Conservation (phyloP, 805 yeast species). For the Saccharomycopsis capsularis region DNA sequence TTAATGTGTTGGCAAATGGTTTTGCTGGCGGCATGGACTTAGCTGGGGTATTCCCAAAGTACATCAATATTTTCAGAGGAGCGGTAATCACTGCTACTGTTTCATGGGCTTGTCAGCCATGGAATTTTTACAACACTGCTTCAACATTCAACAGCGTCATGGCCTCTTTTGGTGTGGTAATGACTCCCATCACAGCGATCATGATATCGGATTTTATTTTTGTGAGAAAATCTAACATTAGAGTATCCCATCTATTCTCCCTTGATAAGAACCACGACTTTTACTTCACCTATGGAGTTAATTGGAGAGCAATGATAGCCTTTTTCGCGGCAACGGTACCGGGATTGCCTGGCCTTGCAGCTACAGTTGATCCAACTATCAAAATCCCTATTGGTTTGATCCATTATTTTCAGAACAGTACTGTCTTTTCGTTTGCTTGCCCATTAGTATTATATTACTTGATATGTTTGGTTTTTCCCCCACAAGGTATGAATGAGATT, state of each 20-base stretch:
- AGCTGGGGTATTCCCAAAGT: slow-evolving; percentile 26
- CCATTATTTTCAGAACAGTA: no score
- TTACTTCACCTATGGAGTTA: no score
- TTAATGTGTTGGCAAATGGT: slow-evolving; percentile 34
- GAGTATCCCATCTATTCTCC: slow-evolving; percentile 32
- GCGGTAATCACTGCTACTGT: slow-evolving; percentile 30
- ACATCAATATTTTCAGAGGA: slow-evolving; percentile 30
- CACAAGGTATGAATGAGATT: no score
- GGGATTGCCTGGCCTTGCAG: no score
- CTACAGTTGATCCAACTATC: no score
- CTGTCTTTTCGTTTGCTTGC: no score
- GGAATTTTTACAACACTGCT: slow-evolving; percentile 34
- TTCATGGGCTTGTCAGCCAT: slow-evolving; percentile 35
- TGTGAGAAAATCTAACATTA: slow-evolving; percentile 28
- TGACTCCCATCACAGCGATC: slow-evolving; percentile 33
- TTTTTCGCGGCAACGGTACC: no score
- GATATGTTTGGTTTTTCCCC: no score
- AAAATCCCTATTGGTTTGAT: no score
- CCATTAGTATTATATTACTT: no score
- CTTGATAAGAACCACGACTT: slow-evolving; percentile 25
- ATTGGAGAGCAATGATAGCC: no score
- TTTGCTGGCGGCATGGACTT: slow-evolving; percentile 32
- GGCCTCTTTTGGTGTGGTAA: slow-evolving; percentile 33
- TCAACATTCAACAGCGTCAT: slow-evolving; percentile 32
- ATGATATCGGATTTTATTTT: slow-evolving; percentile 33